Conservation (phyloP, 257 asterid species). For the Catharanthus roseus region DNA sequence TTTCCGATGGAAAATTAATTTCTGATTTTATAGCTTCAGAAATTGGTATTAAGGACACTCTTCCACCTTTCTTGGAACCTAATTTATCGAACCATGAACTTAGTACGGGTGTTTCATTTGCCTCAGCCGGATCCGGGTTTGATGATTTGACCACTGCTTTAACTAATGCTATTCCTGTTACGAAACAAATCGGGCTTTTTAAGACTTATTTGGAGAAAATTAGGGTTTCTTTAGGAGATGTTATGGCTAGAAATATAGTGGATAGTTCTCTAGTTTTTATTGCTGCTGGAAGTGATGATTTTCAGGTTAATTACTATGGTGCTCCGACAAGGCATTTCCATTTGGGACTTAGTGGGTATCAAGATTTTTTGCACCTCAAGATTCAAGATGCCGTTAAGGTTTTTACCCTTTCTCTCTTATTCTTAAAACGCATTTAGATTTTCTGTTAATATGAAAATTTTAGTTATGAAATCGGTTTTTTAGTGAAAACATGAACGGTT, state of each 20-base stretch:
- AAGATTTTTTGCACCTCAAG: slow-evolving; percentile 18
- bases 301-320: slow-evolving; percentile 9
- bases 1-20: slow-evolving; percentile 25
- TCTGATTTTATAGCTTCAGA: slow-evolving; percentile 20
- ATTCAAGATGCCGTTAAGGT: slow-evolving; percentile 21
- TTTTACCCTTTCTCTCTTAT: background rate
- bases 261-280: slow-evolving; percentile 10
- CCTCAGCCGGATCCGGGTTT: slow-evolving; percentile 31
- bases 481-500: no score
- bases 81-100: slow-evolving; percentile 6
- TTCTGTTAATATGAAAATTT: no score
- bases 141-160: slow-evolving; percentile 20
- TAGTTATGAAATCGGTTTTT: no score
- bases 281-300: slow-evolving; percentile 22
- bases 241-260: slow-evolving; percentile 9
- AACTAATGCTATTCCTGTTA: slow-evolving; percentile 14
- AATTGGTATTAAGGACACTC: slow-evolving; percentile 14
- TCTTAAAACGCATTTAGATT: no score
- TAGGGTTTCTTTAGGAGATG: slow-evolving; percentile 6
- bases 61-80: slow-evolving; percentile 27
- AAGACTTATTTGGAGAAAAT: slow-evolving; percentile 8
- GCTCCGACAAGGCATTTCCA: slow-evolving; percentile 10
- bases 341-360: slow-evolving; percentile 6
- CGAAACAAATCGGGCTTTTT: slow-evolving; percentile 15
- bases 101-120: slow-evolving; percentile 25